phyloP scores from a whole-genome alignment of 257 asterid genomes.

The Rubia yunnanensis region DNA sequence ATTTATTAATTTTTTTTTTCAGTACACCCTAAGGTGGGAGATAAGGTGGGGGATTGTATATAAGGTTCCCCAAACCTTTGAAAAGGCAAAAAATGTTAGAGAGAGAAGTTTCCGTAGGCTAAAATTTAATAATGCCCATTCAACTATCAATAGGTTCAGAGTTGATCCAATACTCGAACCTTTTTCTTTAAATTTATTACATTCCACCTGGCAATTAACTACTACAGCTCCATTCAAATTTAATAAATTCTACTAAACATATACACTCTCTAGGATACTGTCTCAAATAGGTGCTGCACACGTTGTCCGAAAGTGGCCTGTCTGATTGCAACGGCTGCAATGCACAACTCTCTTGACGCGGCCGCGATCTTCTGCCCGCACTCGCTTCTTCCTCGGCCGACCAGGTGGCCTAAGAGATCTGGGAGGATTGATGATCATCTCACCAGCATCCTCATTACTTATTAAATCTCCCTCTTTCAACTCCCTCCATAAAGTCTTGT shows the following conservation, averaged over 20 bases:
- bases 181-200: too few relatives aligned
- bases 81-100: too few relatives aligned
- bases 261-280: background rate
- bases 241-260: background rate
- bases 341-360: conserved; percentile 85
- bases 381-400: conserved; percentile 81
- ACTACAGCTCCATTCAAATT: background rate
- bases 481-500: conserved; percentile 75
- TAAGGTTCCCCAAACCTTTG: too few relatives aligned
- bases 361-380: conserved; percentile 80
- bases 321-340: conserved; percentile 94
- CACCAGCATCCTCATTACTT: conserved; percentile 23
- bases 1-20: too few relatives aligned
- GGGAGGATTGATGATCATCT: conserved; percentile 60
- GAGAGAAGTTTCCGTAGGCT: too few relatives aligned
- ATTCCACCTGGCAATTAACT: background rate
- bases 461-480: conserved; percentile 52
- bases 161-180: too few relatives aligned
- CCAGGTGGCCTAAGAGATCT: conserved; percentile 81
- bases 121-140: too few relatives aligned
- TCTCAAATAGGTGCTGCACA: conserved; percentile 89
- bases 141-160: too few relatives aligned
- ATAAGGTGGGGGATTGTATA: too few relatives aligned
- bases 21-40: too few relatives aligned
- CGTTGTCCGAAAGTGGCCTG: conserved; percentile 94